Evolutionary conservation across 73 alveolate species (phyloP).

Genomic region (Tetrahymena thermophila): DNA sequence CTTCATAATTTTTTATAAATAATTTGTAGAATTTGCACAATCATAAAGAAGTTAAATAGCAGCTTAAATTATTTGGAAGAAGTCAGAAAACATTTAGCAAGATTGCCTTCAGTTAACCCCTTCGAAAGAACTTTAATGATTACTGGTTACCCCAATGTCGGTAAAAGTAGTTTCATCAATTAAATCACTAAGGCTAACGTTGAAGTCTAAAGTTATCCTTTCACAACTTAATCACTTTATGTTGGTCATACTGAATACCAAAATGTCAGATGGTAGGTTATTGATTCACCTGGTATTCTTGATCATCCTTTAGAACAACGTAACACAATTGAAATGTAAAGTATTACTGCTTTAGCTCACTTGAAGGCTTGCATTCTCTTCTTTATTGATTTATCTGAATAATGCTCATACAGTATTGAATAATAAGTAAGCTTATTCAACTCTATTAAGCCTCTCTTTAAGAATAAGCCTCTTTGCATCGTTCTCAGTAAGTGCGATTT

Average conservation of each 20-base stretch:
- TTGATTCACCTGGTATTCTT: conserved; percentile 99
- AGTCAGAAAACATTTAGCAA: conserved; percentile 98
- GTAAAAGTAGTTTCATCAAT: conserved; percentile 98
- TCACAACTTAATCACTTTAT: conserved; percentile 97
- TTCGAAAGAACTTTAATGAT: conserved; percentile 86
- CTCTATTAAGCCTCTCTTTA: conserved; percentile 93
- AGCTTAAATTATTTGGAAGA: conserved; percentile 97
- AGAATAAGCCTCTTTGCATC: conserved; percentile 95
- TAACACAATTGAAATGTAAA: conserved; percentile 99
- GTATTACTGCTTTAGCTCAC: conserved; percentile 99
- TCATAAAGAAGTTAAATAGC: conserved; percentile 94
- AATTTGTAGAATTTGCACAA: conserved; percentile 96
- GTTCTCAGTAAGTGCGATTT: conserved; percentile 92
- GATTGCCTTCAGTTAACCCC: conserved; percentile 98
- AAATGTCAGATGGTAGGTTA: conserved; percentile 95
- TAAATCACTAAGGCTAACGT: conserved; percentile 88
- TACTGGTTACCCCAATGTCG: conserved; percentile 99
- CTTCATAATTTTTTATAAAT: background rate
- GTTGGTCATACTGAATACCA: conserved; percentile 99
- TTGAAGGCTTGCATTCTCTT: conserved; percentile 88
- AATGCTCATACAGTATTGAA: conserved; percentile 84
- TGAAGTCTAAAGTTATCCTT: conserved; percentile 95
- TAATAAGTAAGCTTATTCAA: conserved; percentile 88
- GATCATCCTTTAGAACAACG: conserved; percentile 98
- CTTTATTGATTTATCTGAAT: conserved; percentile 98